These are phyloP conservation scores for Limnomonas spitsbergensis DNA, from an alignment of 139 green algal species.

Conservation along the genomic window DNA sequence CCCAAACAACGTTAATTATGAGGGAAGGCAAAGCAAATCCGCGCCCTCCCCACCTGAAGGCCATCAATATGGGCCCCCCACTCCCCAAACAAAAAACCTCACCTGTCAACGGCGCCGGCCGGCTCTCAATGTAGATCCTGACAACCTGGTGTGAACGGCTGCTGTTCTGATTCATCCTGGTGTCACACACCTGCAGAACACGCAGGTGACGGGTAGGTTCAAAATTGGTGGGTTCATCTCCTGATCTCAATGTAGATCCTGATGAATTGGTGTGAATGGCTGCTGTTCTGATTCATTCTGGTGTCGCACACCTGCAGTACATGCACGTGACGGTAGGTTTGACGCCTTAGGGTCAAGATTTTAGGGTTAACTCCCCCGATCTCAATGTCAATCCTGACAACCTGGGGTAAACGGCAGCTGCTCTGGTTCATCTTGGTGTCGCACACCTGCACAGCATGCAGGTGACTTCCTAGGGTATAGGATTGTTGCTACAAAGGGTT, in stretches of 20 bases:
- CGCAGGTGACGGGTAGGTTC: no score
- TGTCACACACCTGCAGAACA: constrained; percentile 80
- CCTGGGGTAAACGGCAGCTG: constrained; percentile 78
- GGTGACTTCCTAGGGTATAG: no score
- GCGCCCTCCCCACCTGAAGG: no score
- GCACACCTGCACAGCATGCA: constrained; percentile 53
- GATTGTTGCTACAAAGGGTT: no score
- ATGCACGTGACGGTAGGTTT: no score
- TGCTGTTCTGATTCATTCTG: constrained; percentile 87
- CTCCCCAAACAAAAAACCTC: no score
- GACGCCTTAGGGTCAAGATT: no score
- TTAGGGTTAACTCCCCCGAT: no score
- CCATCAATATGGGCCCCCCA: no score
- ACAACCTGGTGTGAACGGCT: constrained; percentile 83
- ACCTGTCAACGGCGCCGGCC: not conserved
- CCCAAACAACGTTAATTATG: no score
- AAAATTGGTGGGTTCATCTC: no score
- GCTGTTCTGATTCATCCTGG: constrained; percentile 87
- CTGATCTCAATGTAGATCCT: constrained; percentile 57
- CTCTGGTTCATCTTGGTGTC: constrained; percentile 94
- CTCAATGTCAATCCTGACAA: constrained; percentile 65
- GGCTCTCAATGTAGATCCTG: constrained; percentile 59
- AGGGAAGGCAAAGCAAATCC: no score
- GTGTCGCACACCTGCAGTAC: constrained; percentile 82
- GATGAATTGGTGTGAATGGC: constrained; percentile 80